Evolutionary conservation across 306 rosid genomes (phyloP).

Genomic region (Vigna nakashimae): DNA sequence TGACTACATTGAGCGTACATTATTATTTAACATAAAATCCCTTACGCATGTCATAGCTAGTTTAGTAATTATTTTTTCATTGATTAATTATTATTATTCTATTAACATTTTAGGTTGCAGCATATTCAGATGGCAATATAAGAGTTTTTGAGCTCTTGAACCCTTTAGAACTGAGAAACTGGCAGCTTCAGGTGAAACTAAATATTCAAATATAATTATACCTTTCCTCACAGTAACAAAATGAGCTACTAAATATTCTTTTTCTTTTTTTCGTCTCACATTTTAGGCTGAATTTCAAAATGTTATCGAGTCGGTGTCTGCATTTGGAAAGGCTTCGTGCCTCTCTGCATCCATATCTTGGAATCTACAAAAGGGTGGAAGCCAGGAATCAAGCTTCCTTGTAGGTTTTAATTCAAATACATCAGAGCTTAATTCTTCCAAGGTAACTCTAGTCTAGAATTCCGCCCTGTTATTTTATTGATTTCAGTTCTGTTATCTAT

Average conservation of each 20-base stretch:
- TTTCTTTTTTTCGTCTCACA: constrained; percentile 18
- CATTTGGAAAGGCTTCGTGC: constrained; percentile 73
- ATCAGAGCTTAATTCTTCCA: constrained; percentile 79
- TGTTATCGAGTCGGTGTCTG: constrained; percentile 78
- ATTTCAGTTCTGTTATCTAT: constrained; percentile 30
- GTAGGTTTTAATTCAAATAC: constrained; percentile 80
- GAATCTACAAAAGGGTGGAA: constrained; percentile 71
- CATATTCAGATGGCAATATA: constrained; percentile 78
- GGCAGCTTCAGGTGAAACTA: constrained; percentile 91
- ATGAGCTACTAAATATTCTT: constrained; percentile 13
- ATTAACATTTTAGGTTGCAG: constrained; percentile 65
- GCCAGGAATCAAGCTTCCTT: constrained; percentile 75
- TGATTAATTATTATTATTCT: constrained; percentile 2
- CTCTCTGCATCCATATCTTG: constrained; percentile 85
- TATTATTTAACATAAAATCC: constrained; percentile 2
- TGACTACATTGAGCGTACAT: constrained; percentile 4
- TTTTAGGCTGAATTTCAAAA: constrained; percentile 94
- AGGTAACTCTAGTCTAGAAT: constrained; percentile 57
- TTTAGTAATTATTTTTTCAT: constrained; percentile 8
- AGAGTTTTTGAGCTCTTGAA: constrained; percentile 76
- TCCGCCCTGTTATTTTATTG: constrained; percentile 17
- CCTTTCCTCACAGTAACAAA: constrained; percentile 23
- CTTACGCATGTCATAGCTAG: background rate
- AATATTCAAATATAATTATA: constrained; percentile 7
- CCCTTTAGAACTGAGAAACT: constrained; percentile 80